phyloP scores from a whole-genome alignment of 225 moss, liverwort and hornwort species.

The Antitrichia curtipendula region DNA sequence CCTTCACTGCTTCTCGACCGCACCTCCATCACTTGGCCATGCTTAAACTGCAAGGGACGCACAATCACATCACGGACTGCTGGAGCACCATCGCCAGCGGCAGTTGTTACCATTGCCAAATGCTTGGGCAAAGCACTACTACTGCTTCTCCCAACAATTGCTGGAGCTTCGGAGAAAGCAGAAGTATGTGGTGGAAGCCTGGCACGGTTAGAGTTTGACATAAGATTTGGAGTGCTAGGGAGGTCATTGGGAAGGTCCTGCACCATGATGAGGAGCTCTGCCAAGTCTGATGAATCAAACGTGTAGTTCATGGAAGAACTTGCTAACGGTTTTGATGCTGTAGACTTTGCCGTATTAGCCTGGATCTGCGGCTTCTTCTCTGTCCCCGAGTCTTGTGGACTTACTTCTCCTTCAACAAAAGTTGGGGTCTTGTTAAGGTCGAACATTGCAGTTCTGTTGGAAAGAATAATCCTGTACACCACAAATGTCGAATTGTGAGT shows the following conservation, averaged over 20 bases:
- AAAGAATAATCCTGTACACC: neutral
- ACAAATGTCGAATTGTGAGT: neutral
- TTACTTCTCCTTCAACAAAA: neutral
- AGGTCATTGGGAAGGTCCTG: neutral
- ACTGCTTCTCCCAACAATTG: neutral
- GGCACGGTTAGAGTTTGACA: neutral
- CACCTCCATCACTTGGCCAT: neutral
- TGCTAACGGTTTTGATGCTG: too few relatives aligned
- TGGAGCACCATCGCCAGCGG: neutral
- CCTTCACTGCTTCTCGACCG: neutral
- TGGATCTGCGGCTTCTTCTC: neutral
- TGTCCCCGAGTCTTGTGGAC: neutral
- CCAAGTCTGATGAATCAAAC: neutral
- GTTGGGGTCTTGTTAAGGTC: neutral
- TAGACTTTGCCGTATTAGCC: neutral
- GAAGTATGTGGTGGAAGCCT: neutral
- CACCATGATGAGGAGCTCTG: neutral
- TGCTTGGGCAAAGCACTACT: neutral
- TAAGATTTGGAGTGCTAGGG: neutral
- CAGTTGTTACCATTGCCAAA: too few relatives aligned
- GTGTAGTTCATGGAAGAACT: neutral
- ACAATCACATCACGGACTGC: neutral
- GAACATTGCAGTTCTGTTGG: neutral
- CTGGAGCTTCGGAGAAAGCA: neutral
- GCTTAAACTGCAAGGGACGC: neutral